phyloP scores from a whole-genome alignment of 306 rosid species.

The Oxytropis ochrocephala region DNA sequence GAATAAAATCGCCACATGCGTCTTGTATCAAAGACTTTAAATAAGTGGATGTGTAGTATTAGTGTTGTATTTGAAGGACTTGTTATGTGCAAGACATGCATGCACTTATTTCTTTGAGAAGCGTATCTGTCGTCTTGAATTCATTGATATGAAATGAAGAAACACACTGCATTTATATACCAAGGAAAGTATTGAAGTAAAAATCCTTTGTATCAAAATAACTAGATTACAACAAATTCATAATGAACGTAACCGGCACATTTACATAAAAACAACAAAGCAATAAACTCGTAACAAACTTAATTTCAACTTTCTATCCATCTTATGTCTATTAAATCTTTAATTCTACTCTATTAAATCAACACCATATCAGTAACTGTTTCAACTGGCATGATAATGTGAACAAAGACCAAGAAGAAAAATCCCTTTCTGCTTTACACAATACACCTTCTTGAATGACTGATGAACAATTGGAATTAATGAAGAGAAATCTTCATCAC shows the following conservation, averaged over 20 bases:
- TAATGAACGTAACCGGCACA: neutral
- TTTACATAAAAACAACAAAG: neutral
- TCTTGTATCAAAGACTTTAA: neutral
- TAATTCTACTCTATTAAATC: neutral
- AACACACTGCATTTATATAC: neutral
- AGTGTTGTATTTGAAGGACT: conserved; percentile 1
- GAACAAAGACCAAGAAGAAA: no score
- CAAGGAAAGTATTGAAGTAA: neutral
- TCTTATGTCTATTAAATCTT: neutral
- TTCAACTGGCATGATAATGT: no score
- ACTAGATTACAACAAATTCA: neutral
- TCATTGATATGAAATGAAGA: neutral
- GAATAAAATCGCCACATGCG: neutral
- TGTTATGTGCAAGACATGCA: conserved; percentile 7
- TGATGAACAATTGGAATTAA: neutral
- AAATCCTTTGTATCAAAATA: neutral
- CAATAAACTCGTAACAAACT: neutral
- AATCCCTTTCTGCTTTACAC: no score
- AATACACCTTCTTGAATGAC: neutral
- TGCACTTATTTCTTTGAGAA: neutral
- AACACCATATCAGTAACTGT: neutral
- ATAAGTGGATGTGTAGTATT: conserved; percentile 6
- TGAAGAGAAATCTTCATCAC: neutral
- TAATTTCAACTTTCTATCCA: neutral
- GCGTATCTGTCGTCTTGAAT: neutral